These are phyloP conservation scores for Tricholoma saponaceum DNA, from an alignment of 768 basidiomycete genomes.

Conservation along the genomic window DNA sequence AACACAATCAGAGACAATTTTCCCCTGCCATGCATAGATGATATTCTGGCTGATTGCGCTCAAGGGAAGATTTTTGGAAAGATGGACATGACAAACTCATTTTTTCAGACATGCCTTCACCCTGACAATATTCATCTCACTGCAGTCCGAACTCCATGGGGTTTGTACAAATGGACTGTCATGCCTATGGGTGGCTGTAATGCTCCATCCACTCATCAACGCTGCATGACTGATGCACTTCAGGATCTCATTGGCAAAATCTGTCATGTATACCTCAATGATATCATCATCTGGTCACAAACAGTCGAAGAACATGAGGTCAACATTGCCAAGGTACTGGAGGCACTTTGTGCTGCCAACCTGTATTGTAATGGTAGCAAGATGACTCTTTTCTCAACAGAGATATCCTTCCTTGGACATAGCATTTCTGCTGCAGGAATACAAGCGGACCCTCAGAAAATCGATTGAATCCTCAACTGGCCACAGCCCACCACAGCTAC, in stretches of 20 bases:
- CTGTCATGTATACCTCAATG: background rate
- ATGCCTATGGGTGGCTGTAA: background rate
- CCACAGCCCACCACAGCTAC: background rate
- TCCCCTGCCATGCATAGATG: background rate
- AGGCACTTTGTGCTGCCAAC: background rate
- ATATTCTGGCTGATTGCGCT: background rate
- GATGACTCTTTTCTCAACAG: background rate
- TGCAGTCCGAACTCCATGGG: background rate
- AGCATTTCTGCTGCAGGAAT: background rate
- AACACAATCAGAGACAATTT: slow-evolving; percentile 1
- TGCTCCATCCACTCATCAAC: background rate
- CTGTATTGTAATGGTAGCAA: background rate
- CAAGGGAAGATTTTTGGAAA: background rate
- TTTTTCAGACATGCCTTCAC: background rate
- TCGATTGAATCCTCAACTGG: background rate
- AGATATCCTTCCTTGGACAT: background rate
- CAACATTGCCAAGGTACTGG: background rate
- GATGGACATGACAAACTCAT: background rate
- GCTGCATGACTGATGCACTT: background rate
- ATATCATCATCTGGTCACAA: background rate
- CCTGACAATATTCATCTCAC: background rate
- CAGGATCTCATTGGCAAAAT: background rate
- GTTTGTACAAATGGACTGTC: background rate
- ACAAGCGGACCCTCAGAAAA: background rate
- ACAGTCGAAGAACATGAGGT: background rate